These are phyloP conservation scores for Lupinus albus DNA, from an alignment of 306 rosid genomes.

Conservation along the genomic window DNA sequence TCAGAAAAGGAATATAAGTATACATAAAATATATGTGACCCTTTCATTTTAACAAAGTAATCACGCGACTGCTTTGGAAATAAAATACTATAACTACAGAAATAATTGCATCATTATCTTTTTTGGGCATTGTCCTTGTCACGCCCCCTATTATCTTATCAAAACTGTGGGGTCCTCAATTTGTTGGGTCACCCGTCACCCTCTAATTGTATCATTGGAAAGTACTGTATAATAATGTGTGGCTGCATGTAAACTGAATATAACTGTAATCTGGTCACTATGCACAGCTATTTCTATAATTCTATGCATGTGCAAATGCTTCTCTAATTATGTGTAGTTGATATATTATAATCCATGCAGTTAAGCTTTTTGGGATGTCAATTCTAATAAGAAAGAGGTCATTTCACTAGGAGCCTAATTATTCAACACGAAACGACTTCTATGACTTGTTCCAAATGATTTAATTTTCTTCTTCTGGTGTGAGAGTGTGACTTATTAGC, in stretches of 20 bases:
- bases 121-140: constrained; percentile 25
- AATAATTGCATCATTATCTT: neutral
- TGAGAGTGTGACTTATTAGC: constrained; percentile 46
- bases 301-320: constrained; percentile 6
- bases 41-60: neutral
- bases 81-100: neutral
- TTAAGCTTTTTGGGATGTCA: constrained; percentile 38
- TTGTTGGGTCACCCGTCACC: constrained; percentile 13
- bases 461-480: constrained; percentile 27
- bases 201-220: neutral
- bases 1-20: no score
- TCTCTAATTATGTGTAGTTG: neutral
- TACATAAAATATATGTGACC: neutral
- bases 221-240: neutral
- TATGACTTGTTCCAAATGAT: constrained; percentile 23
- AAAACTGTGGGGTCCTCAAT: constrained; percentile 1
- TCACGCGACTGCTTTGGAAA: neutral
- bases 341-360: constrained; percentile 33
- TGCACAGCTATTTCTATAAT: neutral
- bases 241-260: neutral
- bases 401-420: neutral
- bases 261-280: constrained; percentile 29
- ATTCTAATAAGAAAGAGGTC: constrained; percentile 16
- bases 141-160: neutral
- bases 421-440: constrained; percentile 33